Percentiles rank a stretch among this genome's conserved stretches.
Conservation (phyloP, 1,284 basidiomycete species). For the Trichosporon inkin region DNA sequence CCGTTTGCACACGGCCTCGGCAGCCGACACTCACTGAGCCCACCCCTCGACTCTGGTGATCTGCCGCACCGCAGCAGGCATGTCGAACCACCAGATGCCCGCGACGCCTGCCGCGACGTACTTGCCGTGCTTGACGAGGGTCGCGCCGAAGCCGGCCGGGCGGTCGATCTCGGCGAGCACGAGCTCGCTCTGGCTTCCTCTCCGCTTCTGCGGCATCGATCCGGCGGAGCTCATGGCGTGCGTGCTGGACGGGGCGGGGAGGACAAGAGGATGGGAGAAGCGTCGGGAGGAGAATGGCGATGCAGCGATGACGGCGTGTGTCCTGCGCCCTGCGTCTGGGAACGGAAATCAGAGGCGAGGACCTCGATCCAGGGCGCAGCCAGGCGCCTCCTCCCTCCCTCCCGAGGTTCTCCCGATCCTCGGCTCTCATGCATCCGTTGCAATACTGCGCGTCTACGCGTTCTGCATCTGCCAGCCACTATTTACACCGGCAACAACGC, state of each 20-base stretch:
- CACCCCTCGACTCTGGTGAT: slow-evolving; percentile 27
- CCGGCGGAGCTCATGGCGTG: neutral
- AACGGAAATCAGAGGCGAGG: too few species aligned
- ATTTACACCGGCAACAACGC: too few species aligned
- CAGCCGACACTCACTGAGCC: slow-evolving; percentile 19
- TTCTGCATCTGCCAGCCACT: neutral
- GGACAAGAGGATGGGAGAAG: neutral
- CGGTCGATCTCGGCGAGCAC: slow-evolving; percentile 8
- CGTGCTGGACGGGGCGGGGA: neutral
- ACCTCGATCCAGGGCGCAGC: too few species aligned
- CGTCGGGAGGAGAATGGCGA: neutral
- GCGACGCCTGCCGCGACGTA: slow-evolving; percentile 39
- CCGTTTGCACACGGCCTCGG: neutral
- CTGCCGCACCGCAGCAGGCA: slow-evolving; percentile 22
- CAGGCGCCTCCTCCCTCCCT: neutral
- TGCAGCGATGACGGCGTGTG: neutral
- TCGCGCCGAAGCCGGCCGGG: slow-evolving; percentile 4
- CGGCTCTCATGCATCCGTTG: too few species aligned
- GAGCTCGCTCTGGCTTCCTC: neutral
- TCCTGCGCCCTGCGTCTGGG: too few species aligned
- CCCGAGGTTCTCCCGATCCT: neutral
- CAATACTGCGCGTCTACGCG: too few species aligned
- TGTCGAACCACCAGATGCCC: slow-evolving; percentile 43
- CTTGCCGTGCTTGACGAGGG: slow-evolving; percentile 45
- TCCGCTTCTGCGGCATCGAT: neutral